These are phyloP conservation scores for Chloris gayana DNA, from an alignment of 176 grass and related monocot genomes.

Conservation along the genomic window DNA sequence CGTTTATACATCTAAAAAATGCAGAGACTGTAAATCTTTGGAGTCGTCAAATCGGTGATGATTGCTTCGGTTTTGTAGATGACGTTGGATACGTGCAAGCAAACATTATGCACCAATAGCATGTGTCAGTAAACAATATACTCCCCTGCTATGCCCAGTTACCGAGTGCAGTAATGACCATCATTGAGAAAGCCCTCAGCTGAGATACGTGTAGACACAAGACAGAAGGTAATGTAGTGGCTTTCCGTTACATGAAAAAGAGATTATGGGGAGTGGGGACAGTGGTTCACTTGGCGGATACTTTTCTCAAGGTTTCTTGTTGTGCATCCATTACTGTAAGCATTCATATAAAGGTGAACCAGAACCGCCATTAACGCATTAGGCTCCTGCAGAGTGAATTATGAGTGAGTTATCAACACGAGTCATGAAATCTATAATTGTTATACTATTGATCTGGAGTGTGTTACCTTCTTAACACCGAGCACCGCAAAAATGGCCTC, in stretches of 20 bases:
- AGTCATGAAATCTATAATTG: not conserved
- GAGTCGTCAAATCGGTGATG: too few species aligned
- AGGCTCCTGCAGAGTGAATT: not conserved
- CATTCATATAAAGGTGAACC: not conserved
- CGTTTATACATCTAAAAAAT: not conserved
- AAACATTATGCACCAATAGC: not conserved
- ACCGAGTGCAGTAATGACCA: not conserved
- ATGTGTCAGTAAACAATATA: not conserved
- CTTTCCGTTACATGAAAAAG: not conserved
- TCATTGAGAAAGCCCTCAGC: not conserved
- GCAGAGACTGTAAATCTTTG: too few species aligned
- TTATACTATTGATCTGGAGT: not conserved
- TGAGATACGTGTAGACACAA: not conserved
- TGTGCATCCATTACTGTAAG: not conserved
- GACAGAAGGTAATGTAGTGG: not conserved
- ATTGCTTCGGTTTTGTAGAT: too few species aligned
- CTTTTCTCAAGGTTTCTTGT: not conserved
- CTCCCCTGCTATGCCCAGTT: not conserved
- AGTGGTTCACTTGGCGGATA: not conserved
- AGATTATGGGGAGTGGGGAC: not conserved
- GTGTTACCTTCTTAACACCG: slow-evolving; percentile 21
- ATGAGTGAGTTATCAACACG: not conserved
- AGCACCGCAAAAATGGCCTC: not conserved
- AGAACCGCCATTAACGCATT: not conserved
- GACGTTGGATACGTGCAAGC: not conserved